Base-by-base conservation (phyloP, 2,329 filamentous ascomycete genomes). In the Neonectria magnoliae region DNA sequence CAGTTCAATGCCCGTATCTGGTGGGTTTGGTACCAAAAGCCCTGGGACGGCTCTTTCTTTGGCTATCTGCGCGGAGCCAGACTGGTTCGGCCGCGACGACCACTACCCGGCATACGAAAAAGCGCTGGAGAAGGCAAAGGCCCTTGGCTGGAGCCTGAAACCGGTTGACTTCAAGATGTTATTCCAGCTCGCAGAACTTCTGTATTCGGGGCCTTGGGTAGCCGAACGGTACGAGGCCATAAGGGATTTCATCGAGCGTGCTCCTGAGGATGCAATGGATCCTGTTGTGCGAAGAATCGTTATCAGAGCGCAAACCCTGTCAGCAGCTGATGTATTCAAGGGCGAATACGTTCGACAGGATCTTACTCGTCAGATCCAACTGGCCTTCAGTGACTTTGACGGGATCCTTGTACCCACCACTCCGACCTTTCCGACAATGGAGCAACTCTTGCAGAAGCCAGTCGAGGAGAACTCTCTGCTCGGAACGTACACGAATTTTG, bases 401-500 rank as follows among this genome's bases (percentile, higher is more conserved):
- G 80, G 82, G 1, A 74, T 87, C 4, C 69, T 90, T 0, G 86
- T 89, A 2, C 88, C 88, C 0, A 89, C 87, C 0, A 79, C 85
- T 14, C 87, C 87, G 5, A 81, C 78, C 2, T 84, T 84, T 66
- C 82, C 81, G 42, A 87, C 82, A 0, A 80, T 88, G 3, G 78
- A 81, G 18, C 81, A 87, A 62, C 80, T 90, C 51, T 76, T 80
- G 1, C 76, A 76, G 3, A 83, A 87, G 45, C 87, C 87, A 0
- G 79, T 90, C 22, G 76, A 74, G 16, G 81, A 85, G 70, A 90
- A 90, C 68, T 84, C 84, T 4, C 75, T 80, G 4, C 72, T 88
- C 6, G 85, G 86, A 6, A 83, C 81, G 3, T 89, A 88, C 61
- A 88, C 87, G 0, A 87, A 89, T 70, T 88, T 85, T 70, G 88